Conservation (phyloP, 768 basidiomycete genomes). For the Trametes cingulata region DNA sequence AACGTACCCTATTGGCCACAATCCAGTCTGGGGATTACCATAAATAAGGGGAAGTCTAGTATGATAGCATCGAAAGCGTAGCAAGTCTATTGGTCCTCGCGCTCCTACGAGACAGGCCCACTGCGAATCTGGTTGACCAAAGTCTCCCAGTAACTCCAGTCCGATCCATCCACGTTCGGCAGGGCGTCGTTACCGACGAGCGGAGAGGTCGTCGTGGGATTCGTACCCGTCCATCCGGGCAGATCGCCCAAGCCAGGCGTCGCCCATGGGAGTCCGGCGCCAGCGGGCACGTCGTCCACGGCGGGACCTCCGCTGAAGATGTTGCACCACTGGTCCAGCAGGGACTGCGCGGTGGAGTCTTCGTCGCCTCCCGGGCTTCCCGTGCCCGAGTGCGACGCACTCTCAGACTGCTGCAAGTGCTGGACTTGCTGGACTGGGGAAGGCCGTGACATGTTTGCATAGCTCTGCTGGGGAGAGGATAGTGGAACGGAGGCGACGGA, state of each 20-base stretch:
- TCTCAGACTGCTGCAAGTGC: conserved; percentile 56
- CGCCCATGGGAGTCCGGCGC: conserved; percentile 54
- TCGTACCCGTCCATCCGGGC: conserved; percentile 53
- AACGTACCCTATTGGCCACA: too few species aligned
- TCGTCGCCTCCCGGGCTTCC: conserved; percentile 70
- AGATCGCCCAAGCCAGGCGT: conserved; percentile 58
- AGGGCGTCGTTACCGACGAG: conserved; percentile 46
- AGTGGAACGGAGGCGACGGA: conserved; percentile 24
- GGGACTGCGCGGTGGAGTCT: conserved; percentile 71
- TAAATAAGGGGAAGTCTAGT: neutral
- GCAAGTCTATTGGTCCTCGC: neutral
- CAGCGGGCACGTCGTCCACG: conserved; percentile 32
- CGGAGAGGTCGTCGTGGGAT: conserved; percentile 30
- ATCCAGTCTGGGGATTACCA: neutral
- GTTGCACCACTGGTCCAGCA: conserved; percentile 85
- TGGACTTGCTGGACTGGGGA: conserved; percentile 55
- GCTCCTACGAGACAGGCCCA: conserved; percentile 31
- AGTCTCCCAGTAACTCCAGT: conserved; percentile 82
- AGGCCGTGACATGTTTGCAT: conserved; percentile 7
- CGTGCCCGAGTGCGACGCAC: conserved; percentile 58
- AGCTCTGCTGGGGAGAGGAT: conserved; percentile 3
- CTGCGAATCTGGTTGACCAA: conserved; percentile 58
- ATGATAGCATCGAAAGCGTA: neutral
- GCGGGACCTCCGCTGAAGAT: conserved; percentile 69
- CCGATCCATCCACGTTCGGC: conserved; percentile 58